A percentile compares a stretch with the other conserved stretches of the same genome.
Conservation (phyloP, 345 rosid species). For the Eucalyptus pumila region DNA sequence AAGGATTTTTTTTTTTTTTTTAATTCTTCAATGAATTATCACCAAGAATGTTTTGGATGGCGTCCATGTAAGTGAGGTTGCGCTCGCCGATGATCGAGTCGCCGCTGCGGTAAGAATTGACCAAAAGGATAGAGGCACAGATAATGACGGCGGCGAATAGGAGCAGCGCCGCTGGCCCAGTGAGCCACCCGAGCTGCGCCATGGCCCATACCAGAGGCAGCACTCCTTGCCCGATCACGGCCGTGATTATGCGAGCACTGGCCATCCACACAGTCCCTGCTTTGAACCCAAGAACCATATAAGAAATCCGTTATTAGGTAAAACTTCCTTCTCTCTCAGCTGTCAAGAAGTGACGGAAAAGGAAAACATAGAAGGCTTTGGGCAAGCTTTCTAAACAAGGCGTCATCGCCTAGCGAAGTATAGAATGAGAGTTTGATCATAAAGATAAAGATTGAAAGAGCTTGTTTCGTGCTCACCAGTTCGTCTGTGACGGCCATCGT, state of each 20-base stretch:
- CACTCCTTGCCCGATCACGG: slow-evolving; percentile 70
- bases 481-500: too few species aligned
- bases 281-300: background rate
- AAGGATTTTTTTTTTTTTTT: too few species aligned
- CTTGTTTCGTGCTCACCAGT: too few species aligned
- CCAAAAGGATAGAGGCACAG: slow-evolving; percentile 46
- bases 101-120: slow-evolving; percentile 56
- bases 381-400: too few species aligned
- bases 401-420: too few species aligned
- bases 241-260: slow-evolving; percentile 61
- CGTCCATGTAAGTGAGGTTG: slow-evolving; percentile 63
- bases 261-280: slow-evolving; percentile 59
- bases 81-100: slow-evolving; percentile 46
- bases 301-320: too few species aligned
- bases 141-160: slow-evolving; percentile 54
- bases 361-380: too few species aligned
- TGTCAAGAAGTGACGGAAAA: too few species aligned
- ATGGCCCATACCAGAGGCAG: slow-evolving; percentile 62
- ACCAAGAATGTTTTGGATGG: slow-evolving; percentile 49
- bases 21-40: background rate
- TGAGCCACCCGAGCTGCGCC: slow-evolving; percentile 72
- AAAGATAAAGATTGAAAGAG: too few species aligned
- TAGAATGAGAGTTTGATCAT: too few species aligned
- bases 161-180: slow-evolving; percentile 44
- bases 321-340: too few species aligned